A percentile compares a stretch with the other conserved stretches of the same genome.
These are phyloP conservation scores for Puccinia polysora DNA, from an alignment of 1,284 basidiomycete genomes.

Conservation along the genomic window DNA sequence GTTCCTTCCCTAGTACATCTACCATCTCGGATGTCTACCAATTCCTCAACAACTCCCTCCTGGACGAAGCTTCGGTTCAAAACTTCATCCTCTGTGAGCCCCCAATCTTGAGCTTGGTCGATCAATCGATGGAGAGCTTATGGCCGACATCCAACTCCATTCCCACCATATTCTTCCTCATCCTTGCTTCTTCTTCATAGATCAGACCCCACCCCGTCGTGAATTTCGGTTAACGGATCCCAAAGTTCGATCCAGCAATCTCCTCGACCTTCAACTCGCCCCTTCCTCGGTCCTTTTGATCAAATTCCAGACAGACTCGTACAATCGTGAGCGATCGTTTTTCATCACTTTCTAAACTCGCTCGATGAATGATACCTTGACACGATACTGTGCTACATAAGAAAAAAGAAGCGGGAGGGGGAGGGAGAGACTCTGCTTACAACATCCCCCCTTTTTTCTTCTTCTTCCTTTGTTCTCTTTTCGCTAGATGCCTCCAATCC, in stretches of 20 bases:
- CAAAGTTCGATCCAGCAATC: slow-evolving; percentile 62
- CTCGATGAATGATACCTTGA: background rate
- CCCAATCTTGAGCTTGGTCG: slow-evolving; percentile 2
- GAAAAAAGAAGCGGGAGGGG: background rate
- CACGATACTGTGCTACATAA: background rate
- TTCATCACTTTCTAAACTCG: background rate
- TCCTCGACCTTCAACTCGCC: slow-evolving; percentile 68
- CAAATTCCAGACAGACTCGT: slow-evolving; percentile 65
- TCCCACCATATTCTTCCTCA: slow-evolving; percentile 18
- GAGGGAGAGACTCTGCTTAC: too few relatives aligned
- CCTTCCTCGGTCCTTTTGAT: slow-evolving; percentile 73
- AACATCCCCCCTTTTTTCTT: too few relatives aligned
- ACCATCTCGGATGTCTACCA: slow-evolving; percentile 75
- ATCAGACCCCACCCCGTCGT: slow-evolving; percentile 71
- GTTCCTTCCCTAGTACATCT: slow-evolving; percentile 66
- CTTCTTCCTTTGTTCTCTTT: background rate
- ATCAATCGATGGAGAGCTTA: background rate
- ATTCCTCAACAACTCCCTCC: slow-evolving; percentile 69
- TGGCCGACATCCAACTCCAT: too few relatives aligned
- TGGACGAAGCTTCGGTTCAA: slow-evolving; percentile 66
- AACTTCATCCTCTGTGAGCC: slow-evolving; percentile 74
- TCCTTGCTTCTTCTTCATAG: slow-evolving; percentile 53
- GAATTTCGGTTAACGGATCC: slow-evolving; percentile 74
- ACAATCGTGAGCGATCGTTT: slow-evolving; percentile 64
- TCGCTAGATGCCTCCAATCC: slow-evolving; percentile 52